Evolutionary conservation across 73 alveolate species (phyloP), one percentile per base, ranked within the genome.

Genomic region (Paramecium octaurelia): DNA sequence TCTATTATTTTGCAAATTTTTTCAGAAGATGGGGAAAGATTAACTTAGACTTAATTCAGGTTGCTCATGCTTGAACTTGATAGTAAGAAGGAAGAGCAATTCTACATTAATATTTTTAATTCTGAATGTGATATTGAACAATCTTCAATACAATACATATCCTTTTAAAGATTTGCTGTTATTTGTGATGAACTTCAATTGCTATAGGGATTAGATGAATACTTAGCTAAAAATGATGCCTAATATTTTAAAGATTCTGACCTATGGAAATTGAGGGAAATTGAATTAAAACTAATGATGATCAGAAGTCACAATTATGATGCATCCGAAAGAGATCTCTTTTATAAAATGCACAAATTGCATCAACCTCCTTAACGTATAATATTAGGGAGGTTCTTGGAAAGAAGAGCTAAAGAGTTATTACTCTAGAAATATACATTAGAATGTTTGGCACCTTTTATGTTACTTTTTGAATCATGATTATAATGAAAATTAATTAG

Each of bases 351-450:
- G 91, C 29, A 43, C 21, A 42, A 80, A 46, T 44, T 80, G 29
- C 68, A 64, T 64, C 21, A 80, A 21, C 48, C 91, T 8, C n/a
- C 40, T n/a, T 43, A 80, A 80, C 46, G 75, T 4, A 80, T 80
- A 80, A 80, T 80, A 8, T 80, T 80, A 24, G 91, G 91, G 0
- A 42, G 91, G n/a, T 80, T 38, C 23, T 80, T 80, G 31, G 91
- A 80, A 80, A 80, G 91, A 80, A 80, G 91, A 46, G 76, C 91
- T n/a, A 80, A 80, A 46, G 91, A 80, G 18, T 27, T 80, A 43
- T 42, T 80, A 31, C 21, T 80, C 1, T 40, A 80, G 5, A 43
- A 40, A 43, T 80, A 80, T 48, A 46, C 91, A 23, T 23, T 31
- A 20, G 91, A 80, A 43, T 80, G 91, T 80, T 46, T 80, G 43